phyloP scores from a whole-genome alignment of 768 basidiomycete genomes.

The Flagelloscypha sp. region DNA sequence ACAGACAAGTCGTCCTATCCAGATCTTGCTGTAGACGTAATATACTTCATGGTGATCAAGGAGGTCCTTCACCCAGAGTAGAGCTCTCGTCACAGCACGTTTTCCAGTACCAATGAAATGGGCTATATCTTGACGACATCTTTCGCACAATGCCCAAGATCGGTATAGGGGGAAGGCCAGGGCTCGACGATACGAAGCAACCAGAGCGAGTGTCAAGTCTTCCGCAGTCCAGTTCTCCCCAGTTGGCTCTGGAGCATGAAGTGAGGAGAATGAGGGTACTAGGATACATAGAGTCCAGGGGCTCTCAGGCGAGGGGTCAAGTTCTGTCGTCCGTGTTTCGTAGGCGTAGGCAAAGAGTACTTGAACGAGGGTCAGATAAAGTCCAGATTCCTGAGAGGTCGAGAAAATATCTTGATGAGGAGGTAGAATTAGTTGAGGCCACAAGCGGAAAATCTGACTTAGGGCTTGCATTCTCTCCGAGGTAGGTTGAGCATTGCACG shows the following conservation, averaged over 20 bases:
- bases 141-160: slow-evolving; percentile 66
- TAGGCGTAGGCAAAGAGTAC: slow-evolving; percentile 78
- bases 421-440: slow-evolving; percentile 3
- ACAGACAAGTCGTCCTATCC: slow-evolving; percentile 80
- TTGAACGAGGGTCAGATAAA: slow-evolving; percentile 64
- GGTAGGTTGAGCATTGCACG: slow-evolving; percentile 51
- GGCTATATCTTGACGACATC: slow-evolving; percentile 59
- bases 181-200: slow-evolving; percentile 64
- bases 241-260: slow-evolving; percentile 54
- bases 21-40: slow-evolving; percentile 82
- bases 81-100: slow-evolving; percentile 51
- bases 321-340: slow-evolving; percentile 68
- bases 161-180: slow-evolving; percentile 75
- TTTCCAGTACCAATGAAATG: slow-evolving; percentile 50
- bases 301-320: slow-evolving; percentile 81
- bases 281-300: slow-evolving; percentile 77
- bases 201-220: slow-evolving; percentile 44
- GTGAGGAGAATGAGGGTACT: slow-evolving; percentile 72
- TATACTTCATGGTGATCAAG: slow-evolving; percentile 81
- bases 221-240: slow-evolving; percentile 25
- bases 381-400: slow-evolving; percentile 42
- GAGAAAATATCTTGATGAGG: slow-evolving; percentile 51
- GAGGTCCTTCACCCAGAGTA: slow-evolving; percentile 65
- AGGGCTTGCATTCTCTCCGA: slow-evolving; percentile 42
- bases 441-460: background rate